phyloP scores from a whole-genome alignment of 2,329 filamentous ascomycete species.

The Hymenoscyphus fructigenus region DNA sequence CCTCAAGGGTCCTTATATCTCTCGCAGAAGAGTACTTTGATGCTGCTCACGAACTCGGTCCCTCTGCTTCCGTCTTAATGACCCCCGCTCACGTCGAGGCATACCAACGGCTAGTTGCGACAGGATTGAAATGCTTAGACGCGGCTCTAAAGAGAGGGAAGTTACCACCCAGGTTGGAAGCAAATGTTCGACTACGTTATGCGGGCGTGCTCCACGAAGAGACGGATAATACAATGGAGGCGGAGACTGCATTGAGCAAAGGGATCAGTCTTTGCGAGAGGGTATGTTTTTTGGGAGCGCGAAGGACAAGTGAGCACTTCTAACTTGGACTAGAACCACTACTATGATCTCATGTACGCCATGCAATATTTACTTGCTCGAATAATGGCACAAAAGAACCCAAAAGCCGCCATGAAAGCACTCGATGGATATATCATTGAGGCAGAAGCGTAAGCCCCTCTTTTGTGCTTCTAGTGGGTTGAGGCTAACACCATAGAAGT shows the following conservation, averaged over 20 bases:
- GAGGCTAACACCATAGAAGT: constrained; percentile 24
- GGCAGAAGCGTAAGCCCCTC: constrained; percentile 58
- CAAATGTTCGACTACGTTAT: constrained; percentile 67
- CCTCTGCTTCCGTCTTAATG: constrained; percentile 49
- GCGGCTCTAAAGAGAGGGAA: constrained; percentile 61
- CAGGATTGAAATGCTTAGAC: constrained; percentile 71
- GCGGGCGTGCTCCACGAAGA: constrained; percentile 69
- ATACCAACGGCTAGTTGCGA: constrained; percentile 71
- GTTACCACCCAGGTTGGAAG: constrained; percentile 65
- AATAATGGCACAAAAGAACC: constrained; percentile 67
- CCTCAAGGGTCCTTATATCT: constrained; percentile 55
- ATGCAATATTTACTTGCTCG: constrained; percentile 74
- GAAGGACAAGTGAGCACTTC: constrained; percentile 29
- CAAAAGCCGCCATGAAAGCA: constrained; percentile 70
- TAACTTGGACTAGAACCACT: constrained; percentile 46
- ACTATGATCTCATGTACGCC: constrained; percentile 70
- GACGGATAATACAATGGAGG: constrained; percentile 72
- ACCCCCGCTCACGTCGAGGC: constrained; percentile 54
- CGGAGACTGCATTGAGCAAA: constrained; percentile 70
- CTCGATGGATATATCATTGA: constrained; percentile 69
- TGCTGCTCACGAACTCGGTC: constrained; percentile 59
- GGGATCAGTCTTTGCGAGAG: constrained; percentile 69
- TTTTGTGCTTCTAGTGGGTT: background rate
- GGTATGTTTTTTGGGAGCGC: constrained; percentile 40
- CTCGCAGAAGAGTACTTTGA: constrained; percentile 74